Conservation (phyloP, 179 eudicot genomes). For the Spergularia azorica region DNA sequence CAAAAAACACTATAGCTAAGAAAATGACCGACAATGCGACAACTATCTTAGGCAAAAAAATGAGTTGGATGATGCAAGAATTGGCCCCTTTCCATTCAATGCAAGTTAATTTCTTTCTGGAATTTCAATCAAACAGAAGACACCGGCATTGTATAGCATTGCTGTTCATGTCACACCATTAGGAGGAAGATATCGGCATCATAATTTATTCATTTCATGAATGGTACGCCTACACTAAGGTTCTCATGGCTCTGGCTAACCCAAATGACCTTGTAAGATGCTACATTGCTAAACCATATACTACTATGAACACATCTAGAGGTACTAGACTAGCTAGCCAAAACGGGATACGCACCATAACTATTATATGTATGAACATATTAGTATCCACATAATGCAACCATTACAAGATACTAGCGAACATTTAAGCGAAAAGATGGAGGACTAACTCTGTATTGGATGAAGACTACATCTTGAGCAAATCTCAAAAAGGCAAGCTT, state of each 20-base stretch:
- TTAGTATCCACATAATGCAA: conserved; percentile 11
- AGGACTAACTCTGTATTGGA: conserved; percentile 21
- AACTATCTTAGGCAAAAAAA: conserved; percentile 12
- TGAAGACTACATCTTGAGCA: background rate
- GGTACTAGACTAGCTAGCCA: conserved; percentile 29
- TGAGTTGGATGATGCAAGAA: background rate
- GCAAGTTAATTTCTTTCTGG: background rate
- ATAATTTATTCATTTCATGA: conserved; percentile 22
- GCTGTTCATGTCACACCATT: conserved; percentile 26
- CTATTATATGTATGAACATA: conserved; percentile 20
- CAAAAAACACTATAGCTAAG: background rate
- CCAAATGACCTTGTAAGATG: conserved; percentile 15
- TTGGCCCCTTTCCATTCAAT: conserved; percentile 11
- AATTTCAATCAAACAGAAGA: conserved; percentile 1
- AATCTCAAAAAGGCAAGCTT: conserved; percentile 83
- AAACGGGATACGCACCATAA: conserved; percentile 10
- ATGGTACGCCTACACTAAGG: conserved; percentile 12
- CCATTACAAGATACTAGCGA: conserved; percentile 20
- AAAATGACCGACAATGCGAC: conserved; percentile 5
- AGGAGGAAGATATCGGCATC: conserved; percentile 14
- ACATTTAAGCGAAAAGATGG: background rate
- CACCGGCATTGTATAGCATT: background rate
- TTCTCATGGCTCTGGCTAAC: conserved; percentile 9
- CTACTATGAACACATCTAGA: conserved; percentile 27
- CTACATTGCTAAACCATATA: conserved; percentile 25